Percentiles rank a stretch among this genome's conserved stretches.
Evolutionary conservation across 2,329 filamentous ascomycete genomes (phyloP).

Genomic region (Sporothrix globosa): DNA sequence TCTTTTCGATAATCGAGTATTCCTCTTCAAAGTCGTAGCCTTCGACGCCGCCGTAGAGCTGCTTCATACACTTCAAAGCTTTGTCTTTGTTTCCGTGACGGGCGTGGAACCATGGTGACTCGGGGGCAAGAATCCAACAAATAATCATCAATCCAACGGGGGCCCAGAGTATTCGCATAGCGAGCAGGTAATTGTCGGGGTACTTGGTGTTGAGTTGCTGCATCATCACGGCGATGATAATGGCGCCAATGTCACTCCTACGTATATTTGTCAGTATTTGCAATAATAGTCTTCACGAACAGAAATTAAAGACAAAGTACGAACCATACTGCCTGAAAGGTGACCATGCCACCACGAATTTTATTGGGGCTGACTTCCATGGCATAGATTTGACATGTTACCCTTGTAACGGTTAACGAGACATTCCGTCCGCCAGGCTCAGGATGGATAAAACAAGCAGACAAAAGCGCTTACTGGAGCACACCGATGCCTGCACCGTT

Average conservation of each 20-base stretch:
- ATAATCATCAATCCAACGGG: constrained; percentile 30
- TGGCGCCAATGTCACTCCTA: constrained; percentile 28
- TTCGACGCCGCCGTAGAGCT: constrained; percentile 28
- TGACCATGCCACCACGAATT: constrained; percentile 33
- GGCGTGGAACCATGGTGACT: constrained; percentile 34
- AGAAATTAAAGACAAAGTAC: no score
- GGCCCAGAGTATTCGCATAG: constrained; percentile 31
- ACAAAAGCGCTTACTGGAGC: constrained; percentile 15
- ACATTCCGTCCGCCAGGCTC: neutral
- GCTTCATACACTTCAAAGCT: constrained; percentile 25
- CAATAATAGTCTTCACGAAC: no score
- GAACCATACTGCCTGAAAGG: constrained; percentile 26
- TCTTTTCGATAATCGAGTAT: constrained; percentile 30
- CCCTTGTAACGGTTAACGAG: neutral
- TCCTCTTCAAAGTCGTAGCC: constrained; percentile 30
- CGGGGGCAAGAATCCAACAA: constrained; percentile 31
- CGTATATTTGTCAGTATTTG: no score
- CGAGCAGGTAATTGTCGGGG: constrained; percentile 32
- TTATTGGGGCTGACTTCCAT: constrained; percentile 34
- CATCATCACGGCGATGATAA: constrained; percentile 31
- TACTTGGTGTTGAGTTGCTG: constrained; percentile 33
- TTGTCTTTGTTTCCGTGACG: constrained; percentile 30
- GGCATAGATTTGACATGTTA: constrained; percentile 32
- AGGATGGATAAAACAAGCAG: neutral
- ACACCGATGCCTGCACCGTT: constrained; percentile 33